phyloP scores from a whole-genome alignment of 1,284 basidiomycete species.

The Rhodotorula sp. region DNA sequence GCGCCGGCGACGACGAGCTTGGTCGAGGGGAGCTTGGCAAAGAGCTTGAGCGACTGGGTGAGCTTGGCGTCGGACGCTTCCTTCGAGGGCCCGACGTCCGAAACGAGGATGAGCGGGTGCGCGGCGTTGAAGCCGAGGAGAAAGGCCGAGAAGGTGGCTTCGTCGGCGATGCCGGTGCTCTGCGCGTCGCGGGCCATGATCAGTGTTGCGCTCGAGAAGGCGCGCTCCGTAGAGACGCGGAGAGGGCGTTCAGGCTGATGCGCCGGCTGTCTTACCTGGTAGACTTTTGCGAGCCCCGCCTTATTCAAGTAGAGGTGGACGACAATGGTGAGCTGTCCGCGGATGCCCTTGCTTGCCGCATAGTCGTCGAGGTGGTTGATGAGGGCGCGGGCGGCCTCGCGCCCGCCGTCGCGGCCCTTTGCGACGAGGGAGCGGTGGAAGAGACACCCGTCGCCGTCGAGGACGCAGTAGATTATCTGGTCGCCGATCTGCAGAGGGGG shows the following conservation, averaged over 20 bases:
- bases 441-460: conserved; percentile 69
- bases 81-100: conserved; percentile 32
- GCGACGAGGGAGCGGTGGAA: conserved; percentile 60
- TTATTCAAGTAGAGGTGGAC: conserved; percentile 68
- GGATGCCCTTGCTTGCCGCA: conserved; percentile 18
- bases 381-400: conserved; percentile 57
- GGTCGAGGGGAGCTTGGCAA: conserved; percentile 27
- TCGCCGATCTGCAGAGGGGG: conserved; percentile 49
- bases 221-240: no score
- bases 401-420: conserved; percentile 55
- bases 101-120: conserved; percentile 31
- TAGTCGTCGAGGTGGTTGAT: conserved; percentile 20
- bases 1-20: conserved; percentile 38
- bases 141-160: conserved; percentile 62
- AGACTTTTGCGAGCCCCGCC: conserved; percentile 60
- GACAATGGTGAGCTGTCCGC: conserved; percentile 53
- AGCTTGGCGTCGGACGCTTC: conserved; percentile 40
- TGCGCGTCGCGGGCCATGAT: background rate
- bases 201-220: background rate
- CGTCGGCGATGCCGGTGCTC: conserved; percentile 29
- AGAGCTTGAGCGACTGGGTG: conserved; percentile 26
- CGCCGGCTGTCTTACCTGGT: conserved; percentile 52
- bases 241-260: background rate
- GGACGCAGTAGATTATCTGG: conserved; percentile 58
- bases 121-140: conserved; percentile 62